Conservation (phyloP, 331 rosid species). For the Ulmus americana region DNA sequence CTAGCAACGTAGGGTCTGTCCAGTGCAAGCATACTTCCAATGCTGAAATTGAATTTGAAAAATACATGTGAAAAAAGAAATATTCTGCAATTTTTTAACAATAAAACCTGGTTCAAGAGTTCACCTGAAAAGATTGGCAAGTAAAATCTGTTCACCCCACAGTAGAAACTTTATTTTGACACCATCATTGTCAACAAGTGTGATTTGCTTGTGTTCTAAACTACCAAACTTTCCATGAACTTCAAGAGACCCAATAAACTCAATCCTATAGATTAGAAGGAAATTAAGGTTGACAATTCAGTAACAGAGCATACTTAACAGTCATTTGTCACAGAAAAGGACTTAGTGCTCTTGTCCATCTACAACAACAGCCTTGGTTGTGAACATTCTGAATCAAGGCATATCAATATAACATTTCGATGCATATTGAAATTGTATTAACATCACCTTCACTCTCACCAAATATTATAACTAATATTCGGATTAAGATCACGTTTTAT, state of each 20-base stretch:
- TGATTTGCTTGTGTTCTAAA: conserved; percentile 51
- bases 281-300: conserved; percentile 7
- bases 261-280: conserved; percentile 48
- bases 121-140: conserved; percentile 86
- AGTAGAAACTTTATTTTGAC: conserved; percentile 50
- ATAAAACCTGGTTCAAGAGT: conserved; percentile 11
- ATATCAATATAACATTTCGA: neutral
- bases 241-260: conserved; percentile 59
- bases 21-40: conserved; percentile 85
- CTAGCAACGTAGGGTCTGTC: conserved; percentile 65
- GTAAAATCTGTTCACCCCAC: conserved; percentile 84
- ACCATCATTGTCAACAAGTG: conserved; percentile 68
- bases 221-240: conserved; percentile 42
- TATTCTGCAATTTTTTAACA: neutral
- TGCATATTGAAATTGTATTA: neutral
- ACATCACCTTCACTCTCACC: neutral
- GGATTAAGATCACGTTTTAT: neutral
- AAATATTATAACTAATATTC: neutral
- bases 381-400: conserved; percentile 13
- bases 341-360: neutral
- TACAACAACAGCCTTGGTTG: conserved; percentile 1
- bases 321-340: neutral
- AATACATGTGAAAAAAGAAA: neutral
- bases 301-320: neutral
- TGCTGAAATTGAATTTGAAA: conserved; percentile 33